Base-by-base conservation (phyloP, 768 basidiomycete species). In the Bullera alba region DNA sequence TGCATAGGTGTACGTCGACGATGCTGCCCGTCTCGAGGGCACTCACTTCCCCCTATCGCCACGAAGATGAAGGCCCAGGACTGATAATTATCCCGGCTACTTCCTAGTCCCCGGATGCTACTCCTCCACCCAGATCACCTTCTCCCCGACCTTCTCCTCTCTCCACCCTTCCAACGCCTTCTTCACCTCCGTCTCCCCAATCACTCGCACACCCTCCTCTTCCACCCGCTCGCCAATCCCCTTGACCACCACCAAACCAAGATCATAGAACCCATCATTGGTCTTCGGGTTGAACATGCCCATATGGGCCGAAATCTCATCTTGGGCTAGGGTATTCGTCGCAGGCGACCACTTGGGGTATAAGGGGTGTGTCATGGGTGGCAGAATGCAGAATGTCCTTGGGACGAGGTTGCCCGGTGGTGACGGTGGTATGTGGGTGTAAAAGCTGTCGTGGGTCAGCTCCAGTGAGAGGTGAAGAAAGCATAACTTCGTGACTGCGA, bases 241-340 rank as follows among this genome's bases (percentile, higher is more conserved):
- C 7, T 79, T 76, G 16, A 81, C 83, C 0, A 81, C 79, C 38
- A 78, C 74, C 30, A 92, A 74, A 1, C 89, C 91, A 5, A 95
- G 76, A 59, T 82, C 81, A 64, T 92, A 92, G 72, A 89, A 95
- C 17, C 89, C 89, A 58, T 92, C 89, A 62, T 95, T 93, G 21
- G 81, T 82, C 56, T 76, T 78, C 4, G 81, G 79, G 51, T 79
- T 78, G 73, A 95, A 96, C 85, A 96, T 93, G 28, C 83, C 83
- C 29, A 81, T 86, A 66, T 96, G 91, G 5, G 87, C 90, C 51
- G 83, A 77, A 7, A 92, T 73, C 70, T 93, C 90, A 63, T 90
- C 85, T 21, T 77, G 53, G 0, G 83, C 85, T 22, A 83, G 67
- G 3, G 75, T 78, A 58, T 93, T 95, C 26, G 75, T 76, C 2